phyloP scores from a whole-genome alignment of 2,329 filamentous ascomycete genomes.

The Teratosphaeria destructans region DNA sequence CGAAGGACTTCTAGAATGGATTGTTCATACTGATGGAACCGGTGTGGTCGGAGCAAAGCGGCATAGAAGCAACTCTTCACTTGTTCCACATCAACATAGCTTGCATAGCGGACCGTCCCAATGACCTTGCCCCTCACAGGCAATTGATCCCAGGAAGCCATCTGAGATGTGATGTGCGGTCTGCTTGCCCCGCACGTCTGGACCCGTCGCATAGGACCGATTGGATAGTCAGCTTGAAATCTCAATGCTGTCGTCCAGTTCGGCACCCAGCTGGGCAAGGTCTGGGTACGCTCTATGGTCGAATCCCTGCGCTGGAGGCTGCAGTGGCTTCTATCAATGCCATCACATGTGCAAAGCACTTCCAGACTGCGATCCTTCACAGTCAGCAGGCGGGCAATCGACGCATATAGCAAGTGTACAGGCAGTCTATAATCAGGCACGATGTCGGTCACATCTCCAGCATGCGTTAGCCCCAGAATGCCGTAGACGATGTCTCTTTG shows the following conservation, averaged over 20 bases:
- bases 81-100: not conserved
- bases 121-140: not conserved
- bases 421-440: not conserved
- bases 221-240: not conserved
- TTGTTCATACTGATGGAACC: not conserved
- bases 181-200: not conserved
- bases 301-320: not conserved
- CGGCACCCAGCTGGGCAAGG: not conserved
- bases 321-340: not conserved
- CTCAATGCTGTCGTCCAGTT: not conserved
- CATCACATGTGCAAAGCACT: not conserved
- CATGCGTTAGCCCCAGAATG: not conserved
- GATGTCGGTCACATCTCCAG: not conserved
- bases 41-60: not conserved
- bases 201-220: not conserved
- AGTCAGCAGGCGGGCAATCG: not conserved
- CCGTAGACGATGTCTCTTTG: not conserved
- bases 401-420: not conserved
- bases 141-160: not conserved
- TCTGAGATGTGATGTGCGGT: not conserved
- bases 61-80: not conserved
- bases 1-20: not conserved
- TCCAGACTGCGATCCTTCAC: not conserved
- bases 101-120: not conserved
- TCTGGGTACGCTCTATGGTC: not conserved